phyloP scores from a whole-genome alignment of 345 rosid genomes.

The Excoecaria agallocha region DNA sequence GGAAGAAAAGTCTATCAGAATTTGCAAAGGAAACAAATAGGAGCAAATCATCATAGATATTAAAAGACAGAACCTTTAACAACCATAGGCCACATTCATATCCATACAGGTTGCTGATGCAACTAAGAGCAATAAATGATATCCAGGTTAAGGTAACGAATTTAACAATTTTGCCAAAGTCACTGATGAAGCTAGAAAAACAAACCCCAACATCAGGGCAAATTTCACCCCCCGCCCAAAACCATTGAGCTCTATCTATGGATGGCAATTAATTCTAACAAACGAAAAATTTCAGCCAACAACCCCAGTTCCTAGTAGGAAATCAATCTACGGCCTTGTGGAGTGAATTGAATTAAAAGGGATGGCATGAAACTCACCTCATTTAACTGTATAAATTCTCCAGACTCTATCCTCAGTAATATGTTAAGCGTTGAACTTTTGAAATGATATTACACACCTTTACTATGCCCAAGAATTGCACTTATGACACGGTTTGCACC shows the following conservation, averaged over 20 bases:
- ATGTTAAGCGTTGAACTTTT: neutral
- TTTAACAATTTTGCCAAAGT: neutral
- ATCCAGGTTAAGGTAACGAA: too few relatives aligned
- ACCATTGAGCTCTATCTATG: neutral
- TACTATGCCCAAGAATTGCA: slow-evolving; percentile 29
- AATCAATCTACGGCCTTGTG: neutral
- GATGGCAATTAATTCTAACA: neutral
- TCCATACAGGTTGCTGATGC: neutral
- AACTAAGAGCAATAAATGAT: too few relatives aligned
- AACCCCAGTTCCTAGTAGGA: neutral
- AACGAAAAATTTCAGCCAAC: neutral
- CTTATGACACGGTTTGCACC: slow-evolving; percentile 19
- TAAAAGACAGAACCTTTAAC: neutral
- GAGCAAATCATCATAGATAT: neutral
- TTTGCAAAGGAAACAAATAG: neutral
- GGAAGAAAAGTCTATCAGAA: neutral
- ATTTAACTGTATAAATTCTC: neutral
- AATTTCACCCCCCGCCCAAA: too few relatives aligned
- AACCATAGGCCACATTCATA: neutral
- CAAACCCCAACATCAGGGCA: neutral
- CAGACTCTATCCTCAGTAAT: neutral
- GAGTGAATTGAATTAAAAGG: neutral
- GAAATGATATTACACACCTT: slow-evolving; percentile 12
- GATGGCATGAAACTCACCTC: neutral
- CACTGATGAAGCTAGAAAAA: neutral